Evolutionary conservation across 305 asterid genomes (phyloP).

Genomic region (Salvia sclarea): DNA sequence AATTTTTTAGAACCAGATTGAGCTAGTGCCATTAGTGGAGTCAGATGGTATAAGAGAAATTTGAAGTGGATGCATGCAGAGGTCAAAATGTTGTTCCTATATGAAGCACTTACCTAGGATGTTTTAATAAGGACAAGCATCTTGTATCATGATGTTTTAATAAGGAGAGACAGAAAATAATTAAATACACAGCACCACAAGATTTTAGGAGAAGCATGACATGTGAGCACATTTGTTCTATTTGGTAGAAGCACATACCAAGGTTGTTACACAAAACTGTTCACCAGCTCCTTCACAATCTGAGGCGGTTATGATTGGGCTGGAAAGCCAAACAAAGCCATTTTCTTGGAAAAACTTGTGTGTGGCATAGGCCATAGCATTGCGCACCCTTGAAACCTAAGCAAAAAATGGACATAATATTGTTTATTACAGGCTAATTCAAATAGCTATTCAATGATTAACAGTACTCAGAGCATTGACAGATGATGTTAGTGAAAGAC

Average conservation of each 20-base stretch:
- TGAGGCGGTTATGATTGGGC: conserved; percentile 96
- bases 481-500: conserved; percentile 14
- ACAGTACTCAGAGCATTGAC: conserved; percentile 12
- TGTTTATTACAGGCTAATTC: conserved; percentile 6
- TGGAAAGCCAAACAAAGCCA: conserved; percentile 96
- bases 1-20: conserved; percentile 3
- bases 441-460: neutral
- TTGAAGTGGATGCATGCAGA: neutral
- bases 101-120: neutral
- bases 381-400: conserved; percentile 96
- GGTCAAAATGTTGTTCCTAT: neutral
- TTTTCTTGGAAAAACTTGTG: conserved; percentile 94
- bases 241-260: conserved; percentile 59
- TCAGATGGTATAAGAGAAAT: conserved; percentile 1
- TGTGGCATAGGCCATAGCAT: conserved; percentile 90
- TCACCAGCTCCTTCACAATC: conserved; percentile 99
- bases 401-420: conserved; percentile 29
- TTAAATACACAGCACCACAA: conserved; percentile 22
- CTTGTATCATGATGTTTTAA: neutral
- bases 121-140: too few relatives aligned
- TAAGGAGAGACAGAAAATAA: conserved; percentile 3
- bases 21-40: conserved; percentile 1
- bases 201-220: conserved; percentile 29
- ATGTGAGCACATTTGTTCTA: conserved; percentile 7
- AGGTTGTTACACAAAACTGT: conserved; percentile 96